Evolutionary conservation across 768 basidiomycete genomes (phyloP), one percentile per base, ranked within the genome.

Genomic region (Tulasnella sp.): DNA sequence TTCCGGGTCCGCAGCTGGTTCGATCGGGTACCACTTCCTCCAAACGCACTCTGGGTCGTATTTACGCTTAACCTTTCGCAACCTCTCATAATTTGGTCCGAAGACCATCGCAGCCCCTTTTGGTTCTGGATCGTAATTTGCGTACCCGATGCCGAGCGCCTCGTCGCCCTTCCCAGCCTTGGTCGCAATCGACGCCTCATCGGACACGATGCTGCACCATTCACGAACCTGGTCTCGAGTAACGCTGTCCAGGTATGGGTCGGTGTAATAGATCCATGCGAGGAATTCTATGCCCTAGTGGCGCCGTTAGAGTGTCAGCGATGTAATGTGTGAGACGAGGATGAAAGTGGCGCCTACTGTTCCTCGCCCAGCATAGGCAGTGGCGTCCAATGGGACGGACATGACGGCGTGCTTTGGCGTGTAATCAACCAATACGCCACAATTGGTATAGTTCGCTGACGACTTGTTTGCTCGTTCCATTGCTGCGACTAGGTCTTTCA

Each of bases 31-130:
- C 3, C 84, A 84, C 80, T 83, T 85, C 58, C 79, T 83, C 83
- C 83, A 86, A 9, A 86, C 82, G 48, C 84, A 84, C 54, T 82
- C 83, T 24, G 86, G 86, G 76, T 87, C 86, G 79, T 85, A 87
- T 79, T 84, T 84, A 0, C 83, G 82, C 82, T 86, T 86, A 46
- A 85, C 37, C 77, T 81, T 83, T 34, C 83, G 81, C 74, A 85
- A 78, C 31, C 83, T 81, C 31, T 83, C 81, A 41, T 85, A 82
- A 77, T 85, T 84, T 9, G 60, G 80, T 22, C 85, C 85, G 77
- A 83, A 86, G 1, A 86, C 84, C n/a, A 84, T 84, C 72, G 83
- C 84, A 5, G 83, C 74, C 3, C 72, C 78, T 12, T 72, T 58
- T 24, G 58, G 64, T 0, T 64, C 58, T 5, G 76, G 58, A 12